Base-by-base conservation (phyloP, 352 stramenopile species). In the Phytophthora aleatoria region DNA sequence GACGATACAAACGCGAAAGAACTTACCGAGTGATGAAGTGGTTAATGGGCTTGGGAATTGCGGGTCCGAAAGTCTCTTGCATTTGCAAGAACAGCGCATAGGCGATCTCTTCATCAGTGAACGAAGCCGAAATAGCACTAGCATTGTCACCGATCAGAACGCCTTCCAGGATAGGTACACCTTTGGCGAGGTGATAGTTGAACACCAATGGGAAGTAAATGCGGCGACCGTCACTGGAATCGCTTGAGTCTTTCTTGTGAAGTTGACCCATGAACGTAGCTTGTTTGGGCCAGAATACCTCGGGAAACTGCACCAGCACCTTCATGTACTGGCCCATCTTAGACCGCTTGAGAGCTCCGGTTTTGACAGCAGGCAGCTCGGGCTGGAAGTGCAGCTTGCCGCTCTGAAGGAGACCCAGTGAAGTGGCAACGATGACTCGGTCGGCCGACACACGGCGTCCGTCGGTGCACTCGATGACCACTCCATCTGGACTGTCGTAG, bases 301-400 rank as follows among this genome's bases (percentile, higher is more conserved):
- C 39, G 0, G 81, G 83, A 27, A 76, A 83, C 10, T 95, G 83
- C 45, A 97, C 74, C 33, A 97, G 72, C 65, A 76, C 51, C 61
- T 90, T 92, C 69, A 97, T 67, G 71, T 82, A 90, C 47, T 71
- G 73, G 7, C 81, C 83, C 73, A 90, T 89, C 11, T 70, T 72
- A 11, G 81, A 87, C 5, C 75, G 56, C 12, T 86, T 58, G 31
- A 92, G 73, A 13, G 84, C 77, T 12, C 50, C 50, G 8, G 69
- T 67, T 59, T 94, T 94, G 5, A 59, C 63, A 1, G 36, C 48
- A 1, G 81, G 81, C 0, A 94, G 65, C 8, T 67, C 57, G 3
- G 81, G 85, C 5, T 72, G 57, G 50, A 94, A 94, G 38, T 59
- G 45, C 39, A 94, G 59, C 24, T 73, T 73, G 11, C 66, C 64